Evolutionary conservation across 805 yeast species (phyloP).

Genomic region (Kodamaea hsintzibuensis): DNA sequence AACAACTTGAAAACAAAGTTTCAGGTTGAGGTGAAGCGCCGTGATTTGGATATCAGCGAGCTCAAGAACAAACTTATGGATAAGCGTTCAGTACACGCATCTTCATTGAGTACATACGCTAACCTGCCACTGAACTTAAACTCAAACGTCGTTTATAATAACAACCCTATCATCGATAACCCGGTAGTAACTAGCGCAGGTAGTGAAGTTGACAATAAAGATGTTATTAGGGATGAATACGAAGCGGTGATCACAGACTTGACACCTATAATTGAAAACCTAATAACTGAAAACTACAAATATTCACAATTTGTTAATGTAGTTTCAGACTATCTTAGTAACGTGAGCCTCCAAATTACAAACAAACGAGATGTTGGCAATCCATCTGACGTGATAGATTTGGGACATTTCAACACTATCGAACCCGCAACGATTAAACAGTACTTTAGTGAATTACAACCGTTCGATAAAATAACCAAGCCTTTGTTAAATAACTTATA

Average conservation of each 20-base stretch:
- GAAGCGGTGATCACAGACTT: slow-evolving; percentile 34
- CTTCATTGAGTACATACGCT: slow-evolving; percentile 8
- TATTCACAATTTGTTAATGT: slow-evolving; percentile 32
- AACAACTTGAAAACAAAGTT: slow-evolving; percentile 33
- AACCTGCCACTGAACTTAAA: slow-evolving; percentile 15
- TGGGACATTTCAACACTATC: slow-evolving; percentile 17
- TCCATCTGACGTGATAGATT: slow-evolving; percentile 35
- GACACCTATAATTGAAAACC: slow-evolving; percentile 35
- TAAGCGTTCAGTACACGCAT: slow-evolving; percentile 24
- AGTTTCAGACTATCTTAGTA: slow-evolving; percentile 28
- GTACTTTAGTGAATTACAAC: slow-evolving; percentile 33
- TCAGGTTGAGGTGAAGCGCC: slow-evolving; percentile 36
- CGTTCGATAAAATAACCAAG: slow-evolving; percentile 34
- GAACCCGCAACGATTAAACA: slow-evolving; percentile 16
- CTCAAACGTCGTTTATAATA: slow-evolving; percentile 29
- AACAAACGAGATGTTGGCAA: slow-evolving; percentile 19
- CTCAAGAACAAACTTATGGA: slow-evolving; percentile 38
- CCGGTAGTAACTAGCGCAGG: slow-evolving; percentile 9
- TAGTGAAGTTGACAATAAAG: neutral
- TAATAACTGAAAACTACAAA: slow-evolving; percentile 37
- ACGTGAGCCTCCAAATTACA: slow-evolving; percentile 29
- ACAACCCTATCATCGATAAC: slow-evolving; percentile 33
- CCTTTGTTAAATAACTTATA: slow-evolving; percentile 38
- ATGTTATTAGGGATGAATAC: slow-evolving; percentile 23
- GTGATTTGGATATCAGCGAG: slow-evolving; percentile 31